Conservation (phyloP, 805 yeast species). For the Candida arabinofermentans region DNA sequence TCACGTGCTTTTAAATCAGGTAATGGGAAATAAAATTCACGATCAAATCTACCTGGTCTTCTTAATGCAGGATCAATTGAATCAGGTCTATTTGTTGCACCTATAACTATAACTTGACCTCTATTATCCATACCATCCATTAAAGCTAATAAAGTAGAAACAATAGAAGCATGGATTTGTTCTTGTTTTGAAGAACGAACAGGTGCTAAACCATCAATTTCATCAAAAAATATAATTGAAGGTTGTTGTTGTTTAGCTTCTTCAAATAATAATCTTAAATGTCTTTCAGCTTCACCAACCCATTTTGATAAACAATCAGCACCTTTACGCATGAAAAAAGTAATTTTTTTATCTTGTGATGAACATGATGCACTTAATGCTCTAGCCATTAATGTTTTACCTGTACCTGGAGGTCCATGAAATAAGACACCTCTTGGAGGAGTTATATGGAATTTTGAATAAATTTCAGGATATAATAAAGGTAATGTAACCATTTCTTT, state of each 20-base stretch:
- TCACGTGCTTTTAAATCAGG: constrained; percentile 80
- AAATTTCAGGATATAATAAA: constrained; percentile 86
- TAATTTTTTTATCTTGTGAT: constrained; percentile 76
- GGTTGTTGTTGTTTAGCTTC: constrained; percentile 97
- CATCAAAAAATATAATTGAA: constrained; percentile 93
- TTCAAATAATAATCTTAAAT: constrained; percentile 82
- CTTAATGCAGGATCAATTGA: constrained; percentile 97
- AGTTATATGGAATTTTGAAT: constrained; percentile 82
- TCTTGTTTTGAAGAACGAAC: constrained; percentile 97
- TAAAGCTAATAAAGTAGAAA: constrained; percentile 86
- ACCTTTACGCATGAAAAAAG: constrained; percentile 97
- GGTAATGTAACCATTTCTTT: constrained; percentile 98
- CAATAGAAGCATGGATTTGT: constrained; percentile 96
- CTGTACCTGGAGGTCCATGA: constrained; percentile 99
- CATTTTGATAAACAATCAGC: constrained; percentile 96
- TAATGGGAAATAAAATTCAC: constrained; percentile 93
- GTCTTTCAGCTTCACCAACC: constrained; percentile 99
- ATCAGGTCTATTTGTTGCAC: constrained; percentile 97
- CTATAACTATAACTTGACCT: constrained; percentile 96
- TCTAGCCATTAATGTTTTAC: constrained; percentile 96
- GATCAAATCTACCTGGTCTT: constrained; percentile 94
- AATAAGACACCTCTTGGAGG: constrained; percentile 97
- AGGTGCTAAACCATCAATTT: constrained; percentile 97
- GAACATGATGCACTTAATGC: constrained; percentile 96
- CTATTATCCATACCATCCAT: constrained; percentile 99